Base-by-base conservation (phyloP, 441 rosid species). In the Aquilaria agallochum region DNA sequence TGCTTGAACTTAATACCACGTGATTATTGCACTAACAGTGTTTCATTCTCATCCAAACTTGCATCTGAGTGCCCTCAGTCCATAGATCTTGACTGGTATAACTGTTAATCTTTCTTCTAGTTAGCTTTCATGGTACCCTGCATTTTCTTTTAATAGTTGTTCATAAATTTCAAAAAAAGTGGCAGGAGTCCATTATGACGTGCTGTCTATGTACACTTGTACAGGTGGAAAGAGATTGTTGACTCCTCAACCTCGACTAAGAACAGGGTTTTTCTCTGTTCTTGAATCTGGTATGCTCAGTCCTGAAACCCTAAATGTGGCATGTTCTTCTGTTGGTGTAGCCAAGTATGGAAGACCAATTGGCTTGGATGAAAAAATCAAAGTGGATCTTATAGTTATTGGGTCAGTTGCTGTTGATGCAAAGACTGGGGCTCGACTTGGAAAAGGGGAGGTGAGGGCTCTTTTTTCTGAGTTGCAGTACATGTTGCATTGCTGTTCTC, bases 371-470 rank as follows among this genome's bases (percentile, higher is more conserved):
- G 86, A 86, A 64, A 85, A 85, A 74, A 77, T 93, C 60, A 79
- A 86, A 72, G 96, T 90, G 4, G 91, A 93, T 72, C 75, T 88
- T 12, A 80, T 88, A 71, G 90, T 90, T n/a, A 72, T 90, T 55
- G 98, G 98, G 14, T 93, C 97, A 0, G 97, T 92, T 67, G 97
- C 98, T 46, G 97, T 92, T 56, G 82, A 90, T 54, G 89, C 94
- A 2, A 82, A 60, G 54, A 88, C 96, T 0, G 97, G 98, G 59
- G 94, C 97, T 78, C 80, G 97, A 52, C 82, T 92, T 58, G 98
- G 98, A 74, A 92, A 92, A 68, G 98, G 97, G 68, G 98, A 92
- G 95, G 96, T 87, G 65, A 60, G 58, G 49, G 56, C 58, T n/a
- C 53, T 5, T 65, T 49, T 12, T 42, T 3, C 57, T 48, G 53